Base-by-base conservation (phyloP, 371 early-diverging fungal species). In the Mucor mucedo region DNA sequence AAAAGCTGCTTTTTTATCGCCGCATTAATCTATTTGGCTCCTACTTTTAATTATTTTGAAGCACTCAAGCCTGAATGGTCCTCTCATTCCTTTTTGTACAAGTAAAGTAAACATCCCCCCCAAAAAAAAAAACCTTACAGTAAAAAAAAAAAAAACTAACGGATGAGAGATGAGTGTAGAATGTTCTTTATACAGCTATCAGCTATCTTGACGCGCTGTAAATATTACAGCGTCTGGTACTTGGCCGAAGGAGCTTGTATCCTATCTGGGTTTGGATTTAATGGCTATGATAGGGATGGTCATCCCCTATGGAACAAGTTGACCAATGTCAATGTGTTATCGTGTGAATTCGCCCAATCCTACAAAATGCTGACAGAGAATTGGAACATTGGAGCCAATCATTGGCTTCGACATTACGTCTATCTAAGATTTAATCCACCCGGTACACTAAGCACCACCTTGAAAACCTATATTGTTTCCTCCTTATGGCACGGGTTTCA, bases 401-500 rank as follows among this genome's bases (percentile, higher is more conserved):
- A 75, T 41, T 98, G 98, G 98, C 77, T 98, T 60, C 81, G 88
- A 40, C 78, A 89, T 55, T 88, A 88, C 60, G 91, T 97, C 28
- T 98, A 96, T 70, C 60, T 93, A 38, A 71, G 96, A 13, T 73
- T 95, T 16, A 76, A 84, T n/a, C 72, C 72, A 3, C 52, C 44
- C n/a, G 88, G 87, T 39, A 79, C 88, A 6, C 75, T 76, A 13
- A 72, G 77, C 0, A 61, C 80, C 2, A 69, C 69, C 10, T 78
- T 92, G 8, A 82, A 89, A 2, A 96, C 96, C 5, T 95, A 93
- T 70, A 75, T 80, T 32, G 78, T 88, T 2, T 93, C 93, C 33
- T 93, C 96, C 14, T 77, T 94, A 60, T 98, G 98, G 98, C 98
- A 98, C 68, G 97, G 97, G 32, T 96, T 98, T 79, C 89, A 92